phyloP scores from a whole-genome alignment of 108 stramenopile species.

The Cylindrotheca closterium region DNA sequence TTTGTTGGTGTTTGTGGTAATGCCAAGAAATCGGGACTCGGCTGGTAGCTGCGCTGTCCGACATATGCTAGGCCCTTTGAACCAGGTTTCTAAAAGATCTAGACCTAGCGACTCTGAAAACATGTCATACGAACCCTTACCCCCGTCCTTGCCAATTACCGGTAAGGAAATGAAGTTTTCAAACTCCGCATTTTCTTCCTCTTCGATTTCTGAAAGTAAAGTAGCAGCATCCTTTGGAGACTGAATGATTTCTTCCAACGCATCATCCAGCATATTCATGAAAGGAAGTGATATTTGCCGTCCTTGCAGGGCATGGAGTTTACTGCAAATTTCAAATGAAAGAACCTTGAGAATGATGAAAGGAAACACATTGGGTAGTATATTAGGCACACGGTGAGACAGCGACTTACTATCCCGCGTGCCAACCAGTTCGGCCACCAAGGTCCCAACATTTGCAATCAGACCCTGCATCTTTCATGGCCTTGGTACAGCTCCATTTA shows the following conservation, averaged over 20 bases:
- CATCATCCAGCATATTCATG: background rate
- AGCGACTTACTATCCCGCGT: background rate
- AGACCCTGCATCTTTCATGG: background rate
- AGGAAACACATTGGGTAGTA: background rate
- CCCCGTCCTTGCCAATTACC: background rate
- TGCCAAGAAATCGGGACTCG: constrained; percentile 39
- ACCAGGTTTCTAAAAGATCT: constrained; percentile 7
- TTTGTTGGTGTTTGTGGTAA: constrained; percentile 30
- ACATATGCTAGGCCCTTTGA: constrained; percentile 36
- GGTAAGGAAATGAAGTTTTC: background rate
- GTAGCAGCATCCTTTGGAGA: background rate
- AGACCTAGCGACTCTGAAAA: background rate
- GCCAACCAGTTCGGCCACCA: background rate
- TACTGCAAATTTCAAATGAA: background rate
- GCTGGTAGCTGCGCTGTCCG: constrained; percentile 43
- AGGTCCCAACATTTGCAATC: background rate
- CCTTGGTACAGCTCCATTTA: background rate
- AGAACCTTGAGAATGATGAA: background rate
- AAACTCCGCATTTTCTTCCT: background rate
- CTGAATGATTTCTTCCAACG: background rate
- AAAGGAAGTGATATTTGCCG: background rate
- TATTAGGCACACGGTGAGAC: no score
- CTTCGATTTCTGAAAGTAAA: background rate
- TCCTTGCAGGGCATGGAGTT: background rate
- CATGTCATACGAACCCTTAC: background rate